Percentiles rank a stretch among this genome's conserved stretches.
Conservation (phyloP, 2,329 filamentous ascomycete genomes). For the Aspergillus arachidicola region DNA sequence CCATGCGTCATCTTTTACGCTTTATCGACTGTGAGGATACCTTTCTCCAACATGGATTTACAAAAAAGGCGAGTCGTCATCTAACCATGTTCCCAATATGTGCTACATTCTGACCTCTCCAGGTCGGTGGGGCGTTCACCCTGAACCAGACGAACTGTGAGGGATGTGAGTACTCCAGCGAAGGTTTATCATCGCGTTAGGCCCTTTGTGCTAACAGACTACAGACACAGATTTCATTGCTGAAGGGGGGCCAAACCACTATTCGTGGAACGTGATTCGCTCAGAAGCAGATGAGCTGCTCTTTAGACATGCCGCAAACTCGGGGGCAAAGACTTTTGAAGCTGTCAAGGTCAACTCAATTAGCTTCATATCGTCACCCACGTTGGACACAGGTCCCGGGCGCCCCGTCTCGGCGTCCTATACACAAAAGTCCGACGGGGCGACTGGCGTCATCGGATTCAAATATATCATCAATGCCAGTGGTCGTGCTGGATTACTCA, state of each 20-base stretch:
- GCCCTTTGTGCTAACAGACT: not conserved
- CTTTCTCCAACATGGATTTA: conserved; percentile 9
- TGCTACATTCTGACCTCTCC: not conserved
- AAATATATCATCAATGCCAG: conserved; percentile 54
- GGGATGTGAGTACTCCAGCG: too few species aligned
- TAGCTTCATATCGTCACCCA: not conserved
- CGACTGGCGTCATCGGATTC: conserved; percentile 29
- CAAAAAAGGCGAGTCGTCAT: not conserved
- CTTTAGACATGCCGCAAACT: conserved; percentile 30
- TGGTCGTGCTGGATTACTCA: conserved; percentile 48
- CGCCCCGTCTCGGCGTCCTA: conserved; percentile 7
- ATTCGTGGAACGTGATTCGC: conserved; percentile 33
- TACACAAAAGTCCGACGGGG: conserved; percentile 4
- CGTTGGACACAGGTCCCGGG: not conserved
- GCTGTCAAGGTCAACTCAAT: not conserved
- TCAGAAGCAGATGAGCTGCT: conserved; percentile 34
- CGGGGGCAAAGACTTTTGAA: conserved; percentile 22
- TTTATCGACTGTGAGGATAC: conserved; percentile 48
- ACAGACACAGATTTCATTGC: conserved; percentile 29
- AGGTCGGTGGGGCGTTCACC: not conserved
- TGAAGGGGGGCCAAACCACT: conserved; percentile 19
- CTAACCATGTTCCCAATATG: not conserved
- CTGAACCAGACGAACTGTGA: not conserved
- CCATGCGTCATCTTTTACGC: conserved; percentile 46
- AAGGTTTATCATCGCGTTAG: not conserved